Base-by-base conservation (phyloP, 768 basidiomycete genomes). In the Collybiopsis luxurians region DNA sequence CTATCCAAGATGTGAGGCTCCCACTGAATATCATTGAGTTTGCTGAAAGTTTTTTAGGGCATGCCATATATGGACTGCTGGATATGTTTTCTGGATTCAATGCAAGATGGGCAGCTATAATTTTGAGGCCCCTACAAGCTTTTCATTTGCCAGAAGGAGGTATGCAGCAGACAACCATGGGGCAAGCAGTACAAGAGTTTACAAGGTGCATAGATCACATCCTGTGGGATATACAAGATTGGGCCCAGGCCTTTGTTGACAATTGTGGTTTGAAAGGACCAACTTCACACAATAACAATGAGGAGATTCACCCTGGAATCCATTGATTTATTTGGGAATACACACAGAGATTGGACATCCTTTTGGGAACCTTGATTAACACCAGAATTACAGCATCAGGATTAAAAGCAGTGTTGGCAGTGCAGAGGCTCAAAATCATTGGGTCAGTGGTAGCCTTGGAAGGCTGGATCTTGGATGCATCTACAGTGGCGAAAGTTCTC, bases 11-110 rank as follows among this genome's bases (percentile, higher is more conserved):
- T 30, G 44, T 71, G 1, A 59, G 59, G 0, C 31, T 72, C 1
- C 65, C 66, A 0, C 70, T 71, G 0, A 51, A 55, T 6, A 59
- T 62, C 7, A 63, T 66, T 5, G 65, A 68, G 6, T 74, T 63
- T 48, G 68, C 57, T 17, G 70, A 64, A 50, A 54, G 27, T 38
- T 69, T 63, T 46, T 64, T 58, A 19, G 69, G 59, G 0, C 59
- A 64, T 3, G 27, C 62, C 0, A 63, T 68, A 13, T 67, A 70
- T 39, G 65, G 66, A 0, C 53, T 68, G 0, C 49, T 64, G 1
- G 70, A 75, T 46, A 49, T 74, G 4, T 71, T 64, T 40, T 61
- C 68, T 1, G 73, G 73, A 2, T 75, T 70, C 44, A 69, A 79
- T 44, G 67, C 69, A 0, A 56, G 68, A 0, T 50, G n/a, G n/a